Percentiles rank a stretch among this genome's conserved stretches.
These are phyloP conservation scores for Neodidymelliopsis sp. DNA, from an alignment of 2,329 filamentous ascomycete genomes.

Conservation along the genomic window DNA sequence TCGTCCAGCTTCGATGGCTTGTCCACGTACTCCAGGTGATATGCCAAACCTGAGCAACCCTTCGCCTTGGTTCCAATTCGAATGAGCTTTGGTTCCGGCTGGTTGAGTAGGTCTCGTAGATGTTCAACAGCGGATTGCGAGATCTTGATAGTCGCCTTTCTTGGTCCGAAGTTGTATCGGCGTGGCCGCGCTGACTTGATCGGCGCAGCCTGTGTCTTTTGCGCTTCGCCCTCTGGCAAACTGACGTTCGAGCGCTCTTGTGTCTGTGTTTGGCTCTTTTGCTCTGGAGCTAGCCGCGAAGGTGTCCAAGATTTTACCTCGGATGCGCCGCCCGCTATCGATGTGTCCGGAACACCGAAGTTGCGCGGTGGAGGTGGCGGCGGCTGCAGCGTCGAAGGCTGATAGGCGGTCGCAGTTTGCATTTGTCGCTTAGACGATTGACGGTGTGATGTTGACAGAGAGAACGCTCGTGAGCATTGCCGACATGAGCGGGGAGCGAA, in stretches of 20 bases:
- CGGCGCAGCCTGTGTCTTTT: constrained; percentile 64
- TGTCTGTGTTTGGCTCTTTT: constrained; percentile 22
- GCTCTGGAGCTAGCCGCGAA: constrained; percentile 48
- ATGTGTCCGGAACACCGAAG: constrained; percentile 65
- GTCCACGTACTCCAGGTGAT: constrained; percentile 94
- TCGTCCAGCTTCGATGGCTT: constrained; percentile 90
- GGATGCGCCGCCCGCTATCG: constrained; percentile 63
- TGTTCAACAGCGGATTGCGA: constrained; percentile 82
- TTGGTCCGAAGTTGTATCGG: constrained; percentile 73
- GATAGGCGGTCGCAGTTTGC: constrained; percentile 71
- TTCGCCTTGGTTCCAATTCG: constrained; percentile 93
- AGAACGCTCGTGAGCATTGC: constrained; percentile 57
- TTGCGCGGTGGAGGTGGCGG: constrained; percentile 67
- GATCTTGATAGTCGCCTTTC: constrained; percentile 91
- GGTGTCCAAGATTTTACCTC: constrained; percentile 57
- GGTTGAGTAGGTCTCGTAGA: constrained; percentile 76
- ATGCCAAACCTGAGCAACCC: constrained; percentile 91
- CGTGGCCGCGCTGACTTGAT: constrained; percentile 61
- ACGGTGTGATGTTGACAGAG: constrained; percentile 47
- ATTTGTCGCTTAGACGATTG: constrained; percentile 55
- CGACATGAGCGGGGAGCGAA: constrained; percentile 46
- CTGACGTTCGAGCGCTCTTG: constrained; percentile 52
- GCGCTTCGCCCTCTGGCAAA: constrained; percentile 69
- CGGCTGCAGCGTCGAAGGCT: constrained; percentile 65
- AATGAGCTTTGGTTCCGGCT: constrained; percentile 91